A percentile compares a stretch with the other conserved stretches of the same genome.
These are phyloP conservation scores for Dothidotthia symphoricarpi DNA, from an alignment of 2,329 filamentous ascomycete species.

Conservation along the genomic window DNA sequence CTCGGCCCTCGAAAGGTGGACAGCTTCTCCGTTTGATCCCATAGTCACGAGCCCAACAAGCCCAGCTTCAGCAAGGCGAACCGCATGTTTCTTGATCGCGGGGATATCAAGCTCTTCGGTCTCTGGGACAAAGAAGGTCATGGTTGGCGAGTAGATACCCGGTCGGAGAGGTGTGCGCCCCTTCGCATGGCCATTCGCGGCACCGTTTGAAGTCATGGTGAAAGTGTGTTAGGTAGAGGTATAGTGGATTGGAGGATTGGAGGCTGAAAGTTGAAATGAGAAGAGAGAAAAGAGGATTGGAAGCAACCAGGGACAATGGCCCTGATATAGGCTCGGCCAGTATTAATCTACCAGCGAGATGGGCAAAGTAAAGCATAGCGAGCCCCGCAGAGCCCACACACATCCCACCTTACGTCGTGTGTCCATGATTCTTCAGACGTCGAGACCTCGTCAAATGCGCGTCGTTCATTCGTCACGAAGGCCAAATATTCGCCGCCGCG, in stretches of 20 bases:
- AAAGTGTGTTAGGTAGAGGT: slow-evolving; percentile 6
- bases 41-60: slow-evolving; percentile 80
- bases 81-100: slow-evolving; percentile 75
- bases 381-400: slow-evolving; percentile 30
- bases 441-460: slow-evolving; percentile 20
- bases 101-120: slow-evolving; percentile 83
- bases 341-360: slow-evolving; percentile 41
- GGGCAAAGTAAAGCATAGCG: slow-evolving; percentile 35
- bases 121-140: slow-evolving; percentile 83
- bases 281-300: slow-evolving; percentile 17
- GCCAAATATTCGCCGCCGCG: slow-evolving; percentile 15
- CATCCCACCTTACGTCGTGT: slow-evolving; percentile 32
- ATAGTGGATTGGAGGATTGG: slow-evolving; percentile 8
- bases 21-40: slow-evolving; percentile 88
- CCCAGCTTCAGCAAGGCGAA: slow-evolving; percentile 72
- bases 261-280: slow-evolving; percentile 6
- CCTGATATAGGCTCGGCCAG: slow-evolving; percentile 31
- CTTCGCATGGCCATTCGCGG: slow-evolving; percentile 35
- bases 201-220: slow-evolving; percentile 32
- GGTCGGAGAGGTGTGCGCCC: slow-evolving; percentile 64
- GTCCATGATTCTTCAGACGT: slow-evolving; percentile 24
- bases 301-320: slow-evolving; percentile 5
- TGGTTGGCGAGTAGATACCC: slow-evolving; percentile 83
- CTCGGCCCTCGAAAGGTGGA: slow-evolving; percentile 77
- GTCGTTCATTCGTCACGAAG: slow-evolving; percentile 28